Base-by-base conservation (phyloP, 495 filamentous ascomycete species). In the Penicillium robsamsonii region DNA sequence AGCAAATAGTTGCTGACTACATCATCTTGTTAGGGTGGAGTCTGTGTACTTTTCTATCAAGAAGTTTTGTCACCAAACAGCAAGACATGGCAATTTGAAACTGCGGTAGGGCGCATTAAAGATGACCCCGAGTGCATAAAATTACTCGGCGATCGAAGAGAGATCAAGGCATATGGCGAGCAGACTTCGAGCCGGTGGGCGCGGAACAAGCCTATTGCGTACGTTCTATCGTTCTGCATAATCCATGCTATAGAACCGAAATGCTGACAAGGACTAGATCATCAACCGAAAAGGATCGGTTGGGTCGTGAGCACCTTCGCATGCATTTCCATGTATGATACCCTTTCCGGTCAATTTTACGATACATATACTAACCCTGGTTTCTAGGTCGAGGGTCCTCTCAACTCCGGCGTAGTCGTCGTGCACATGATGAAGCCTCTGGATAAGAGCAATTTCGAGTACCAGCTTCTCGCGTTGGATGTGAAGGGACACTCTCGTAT, bases 21-120 rank as follows among this genome's bases (percentile, higher is more conserved):
- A 41, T 30, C 24, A 7, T 45, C 53, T 45, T 3, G 27, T 41
- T 67, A 92, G 90, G 85, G 86, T 60, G 84, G 85, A 35, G 86
- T 96, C 18, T 78, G 83, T 57, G 88, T 87, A 56, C 73, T 96
- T 35, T 80, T 98, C 30, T 97, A 90, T 68, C 78, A 80, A 10
- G 94, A 98, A 46, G 89, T 97, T 18, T 87, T 97, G 68, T 87
- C 89, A 12, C 84, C 88, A 3, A 87, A 93, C 67, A 92, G 89
- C 71, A 87, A 87, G 68, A 91, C 87, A 25, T 84, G 83, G 62
- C 88, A 95, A 70, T 98, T 95, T 75, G 96, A 95, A 71, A 86
- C 87, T 42, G 89, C 91, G 1, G 87, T 95, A 31, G 81, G 90
- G 59, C 85, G 86, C 42, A 85, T 98, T 64, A 87, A 85, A 67